Evolutionary conservation across 1,284 basidiomycete genomes (phyloP).

Genomic region (Xerocomus amazonicus): DNA sequence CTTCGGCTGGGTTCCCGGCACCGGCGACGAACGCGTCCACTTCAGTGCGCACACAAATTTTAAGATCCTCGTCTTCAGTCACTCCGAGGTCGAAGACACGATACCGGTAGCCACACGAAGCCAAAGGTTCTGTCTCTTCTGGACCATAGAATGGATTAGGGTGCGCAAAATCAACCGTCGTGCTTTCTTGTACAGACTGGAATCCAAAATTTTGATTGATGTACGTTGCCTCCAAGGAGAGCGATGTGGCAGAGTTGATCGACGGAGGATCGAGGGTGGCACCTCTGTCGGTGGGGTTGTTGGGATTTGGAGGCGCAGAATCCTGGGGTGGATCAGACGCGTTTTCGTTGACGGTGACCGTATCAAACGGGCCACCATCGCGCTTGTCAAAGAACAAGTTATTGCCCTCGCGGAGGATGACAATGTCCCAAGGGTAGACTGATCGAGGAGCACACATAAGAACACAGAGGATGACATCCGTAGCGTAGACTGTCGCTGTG

Average conservation of each 20-base stretch:
- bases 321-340: conserved; percentile 94
- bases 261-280: conserved; percentile 63
- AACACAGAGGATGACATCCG: conserved; percentile 93
- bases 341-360: conserved; percentile 98
- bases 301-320: conserved; percentile 70
- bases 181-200: conserved; percentile 84
- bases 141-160: conserved; percentile 96
- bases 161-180: conserved; percentile 70
- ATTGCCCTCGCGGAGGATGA: conserved; percentile 90
- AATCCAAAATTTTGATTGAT: conserved; percentile 99
- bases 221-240: conserved; percentile 97
- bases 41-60: conserved; percentile 93
- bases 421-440: conserved; percentile 99
- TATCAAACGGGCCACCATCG: conserved; percentile 96
- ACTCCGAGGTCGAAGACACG: conserved; percentile 93
- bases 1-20: conserved; percentile 60
- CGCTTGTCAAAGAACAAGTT: conserved; percentile 98
- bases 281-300: conserved; percentile 66
- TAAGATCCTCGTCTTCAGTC: conserved; percentile 86
- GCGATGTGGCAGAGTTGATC: conserved; percentile 91
- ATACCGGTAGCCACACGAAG: conserved; percentile 96
- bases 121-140: conserved; percentile 92
- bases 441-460: conserved; percentile 96
- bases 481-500: conserved; percentile 86
- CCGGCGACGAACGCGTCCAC: conserved; percentile 86